Evolutionary conservation across 768 basidiomycete species (phyloP), one percentile per base, ranked within the genome.

Genomic region (Scleroderma bovista): DNA sequence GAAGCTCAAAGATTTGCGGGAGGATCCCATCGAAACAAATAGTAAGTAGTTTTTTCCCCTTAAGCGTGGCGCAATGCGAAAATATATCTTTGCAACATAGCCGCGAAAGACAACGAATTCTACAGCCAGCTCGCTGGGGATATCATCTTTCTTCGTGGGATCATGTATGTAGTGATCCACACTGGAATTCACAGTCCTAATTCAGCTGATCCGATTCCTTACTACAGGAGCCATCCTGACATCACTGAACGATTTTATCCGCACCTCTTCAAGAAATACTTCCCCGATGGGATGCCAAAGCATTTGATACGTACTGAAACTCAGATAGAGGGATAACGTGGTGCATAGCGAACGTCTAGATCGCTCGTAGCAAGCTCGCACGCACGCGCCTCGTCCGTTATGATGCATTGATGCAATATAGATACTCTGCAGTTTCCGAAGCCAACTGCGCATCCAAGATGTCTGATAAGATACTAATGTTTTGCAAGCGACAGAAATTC

Each of bases 71-170:
- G 5, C n/a, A 15, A 23, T 7, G 19, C 10, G 17, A 26, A n/a
- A n/a, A 23, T 20, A 16, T 6, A 13, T 24, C 17, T 42, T n/a
- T 24, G 29, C 1, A 17, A 15, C 15, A 26, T 51, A 91, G 89
- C 89, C n/a, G 80, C 90, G 15, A 91, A 92, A 62, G 89, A 85
- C 57, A 59, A 75, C 1, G 89, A 91, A 58, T 92, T 88, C 57
- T 80, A 83, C 54, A 70, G 70, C 19, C 78, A 84, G 57, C 80
- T 83, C 0, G 81, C 81, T 1, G 89, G 89, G 3, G 70, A 77
- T 47, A 89, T 90, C 23, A 78, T 76, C 48, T 74, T 92, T 31
- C 86, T 90, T 48, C 86, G 86, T 2, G 72, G 89, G 11, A 74
- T 92, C 48, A 92, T 86, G 88, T 89, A 50, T 55, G 10, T 12